Conservation (phyloP, 768 basidiomycete genomes). For the Pholiota molesta region DNA sequence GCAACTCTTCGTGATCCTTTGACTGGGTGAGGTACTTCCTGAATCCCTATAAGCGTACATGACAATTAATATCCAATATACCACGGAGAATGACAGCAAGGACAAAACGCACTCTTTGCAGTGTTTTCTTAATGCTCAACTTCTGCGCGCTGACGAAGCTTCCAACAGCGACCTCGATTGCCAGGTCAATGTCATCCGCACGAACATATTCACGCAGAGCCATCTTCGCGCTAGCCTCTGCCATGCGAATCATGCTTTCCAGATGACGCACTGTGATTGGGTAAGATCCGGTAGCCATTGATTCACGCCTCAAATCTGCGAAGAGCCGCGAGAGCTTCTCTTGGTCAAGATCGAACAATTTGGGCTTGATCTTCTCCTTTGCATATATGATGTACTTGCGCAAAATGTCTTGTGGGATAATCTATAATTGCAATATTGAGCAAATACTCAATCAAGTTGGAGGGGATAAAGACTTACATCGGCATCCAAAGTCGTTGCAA, state of each 20-base stretch:
- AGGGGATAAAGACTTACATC: slow-evolving; percentile 63
- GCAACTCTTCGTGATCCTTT: slow-evolving; percentile 93
- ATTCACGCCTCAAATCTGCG: slow-evolving; percentile 94
- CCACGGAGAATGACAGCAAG: not conserved
- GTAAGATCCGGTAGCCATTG: slow-evolving; percentile 96
- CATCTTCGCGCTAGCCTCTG: slow-evolving; percentile 99
- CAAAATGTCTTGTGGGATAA: slow-evolving; percentile 95
- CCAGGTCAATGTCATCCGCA: slow-evolving; percentile 94
- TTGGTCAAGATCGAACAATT: slow-evolving; percentile 93
- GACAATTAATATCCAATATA: slow-evolving; percentile 4
- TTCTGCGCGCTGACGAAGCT: slow-evolving; percentile 98
- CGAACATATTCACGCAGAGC: slow-evolving; percentile 94
- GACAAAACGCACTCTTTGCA: slow-evolving; percentile 76
- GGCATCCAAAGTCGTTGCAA: slow-evolving; percentile 86
- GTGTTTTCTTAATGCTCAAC: slow-evolving; percentile 96
- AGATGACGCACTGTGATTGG: slow-evolving; percentile 98
- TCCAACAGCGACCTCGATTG: slow-evolving; percentile 92
- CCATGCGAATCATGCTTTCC: slow-evolving; percentile 99
- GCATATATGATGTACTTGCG: slow-evolving; percentile 99
- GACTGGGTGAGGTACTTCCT: slow-evolving; percentile 97
- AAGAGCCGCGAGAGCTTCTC: slow-evolving; percentile 95
- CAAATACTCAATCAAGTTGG: not conserved
- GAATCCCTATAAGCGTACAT: slow-evolving; percentile 68
- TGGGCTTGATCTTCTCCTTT: slow-evolving; percentile 88
- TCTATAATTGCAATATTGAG: slow-evolving; percentile 45